Evolutionary conservation across 495 filamentous ascomycete genomes (phyloP).

Genomic region (Aspergillus conjunctus): DNA sequence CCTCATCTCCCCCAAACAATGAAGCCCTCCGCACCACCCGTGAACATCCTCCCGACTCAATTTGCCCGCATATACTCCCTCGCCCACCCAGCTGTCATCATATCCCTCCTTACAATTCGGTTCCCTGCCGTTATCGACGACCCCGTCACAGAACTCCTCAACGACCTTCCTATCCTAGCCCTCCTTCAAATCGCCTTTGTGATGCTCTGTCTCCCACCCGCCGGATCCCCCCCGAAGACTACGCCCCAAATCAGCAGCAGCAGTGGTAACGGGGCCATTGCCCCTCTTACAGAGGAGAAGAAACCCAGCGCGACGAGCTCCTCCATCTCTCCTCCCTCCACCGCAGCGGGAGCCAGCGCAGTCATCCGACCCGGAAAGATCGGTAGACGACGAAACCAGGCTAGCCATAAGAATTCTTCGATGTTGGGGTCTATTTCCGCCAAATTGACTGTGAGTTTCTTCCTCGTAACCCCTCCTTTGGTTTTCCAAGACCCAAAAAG

Average conservation of each 20-base stretch:
- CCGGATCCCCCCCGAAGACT: constrained; percentile 35
- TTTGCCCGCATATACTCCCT: constrained; percentile 56
- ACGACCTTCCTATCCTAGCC: constrained; percentile 61
- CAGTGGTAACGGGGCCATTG: not conserved
- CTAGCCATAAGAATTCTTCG: constrained; percentile 17
- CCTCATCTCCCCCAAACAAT: constrained; percentile 18
- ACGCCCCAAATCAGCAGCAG: not conserved
- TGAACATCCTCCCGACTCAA: constrained; percentile 49
- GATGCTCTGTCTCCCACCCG: constrained; percentile 71
- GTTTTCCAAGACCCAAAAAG: not conserved
- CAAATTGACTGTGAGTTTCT: constrained; percentile 17
- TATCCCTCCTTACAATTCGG: constrained; percentile 57
- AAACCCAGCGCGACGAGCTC: constrained; percentile 13
- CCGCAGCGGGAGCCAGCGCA: constrained; percentile 1
- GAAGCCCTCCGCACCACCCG: constrained; percentile 32
- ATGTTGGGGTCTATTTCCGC: not conserved
- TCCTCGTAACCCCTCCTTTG: not conserved
- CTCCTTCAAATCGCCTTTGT: constrained; percentile 69
- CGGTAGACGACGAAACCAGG: constrained; percentile 32
- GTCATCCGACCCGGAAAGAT: constrained; percentile 29
- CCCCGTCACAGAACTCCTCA: constrained; percentile 66
- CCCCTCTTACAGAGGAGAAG: not conserved
- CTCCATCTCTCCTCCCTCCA: constrained; percentile 23
- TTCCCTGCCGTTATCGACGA: constrained; percentile 71
- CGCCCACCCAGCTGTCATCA: constrained; percentile 66